Base-by-base conservation (phyloP, 2,329 filamentous ascomycete genomes). In the Passalora sequoiae region DNA sequence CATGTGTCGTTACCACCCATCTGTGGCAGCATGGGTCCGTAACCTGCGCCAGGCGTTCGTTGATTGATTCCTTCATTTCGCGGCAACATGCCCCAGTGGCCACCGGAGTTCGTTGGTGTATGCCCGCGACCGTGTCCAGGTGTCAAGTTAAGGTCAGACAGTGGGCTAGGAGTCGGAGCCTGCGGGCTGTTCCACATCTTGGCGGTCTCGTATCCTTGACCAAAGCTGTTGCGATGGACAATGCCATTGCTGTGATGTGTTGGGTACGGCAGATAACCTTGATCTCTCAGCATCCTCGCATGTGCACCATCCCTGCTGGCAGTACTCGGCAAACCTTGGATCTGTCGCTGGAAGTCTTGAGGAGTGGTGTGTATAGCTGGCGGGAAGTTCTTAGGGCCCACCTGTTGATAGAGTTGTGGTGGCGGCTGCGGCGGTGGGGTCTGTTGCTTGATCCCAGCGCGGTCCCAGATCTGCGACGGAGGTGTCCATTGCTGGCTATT, bases 271-370 rank as follows among this genome's bases (percentile, higher is more conserved):
- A 47, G 49, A 40, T 56, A 57, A 19, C 59, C 58, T 40, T 59
- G 51, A 38, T 66, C 61, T 38, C 63, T 54, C 30, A 66, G 40
- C 49, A 58, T 47, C 16, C 61, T 56, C 4, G 62, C 59, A 30
- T 62, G 60, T 5, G 56, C 59, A 19, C 62, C 61, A 20, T 61
- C 59, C 8, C 60, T 56, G 32, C 57, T 61, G 6, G 59, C 53
- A n/a, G 61, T 57, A 43, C 57, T 60, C 6, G 58, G 55, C 42
- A 57, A 49, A 17, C 56, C 49, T 21, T 53, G 43, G 21, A 61
- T 55, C 37, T 60, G 56, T 20, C 51, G 53, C 38, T 70, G 67
- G 30, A 72, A 72, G 2, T 70, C 67, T 38, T 69, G 65, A 9
- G 67, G 51, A 2, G 67, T 70, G 43, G 70, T 67, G 46, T 72